Evolutionary conservation across 768 basidiomycete genomes (phyloP), one percentile per base, ranked within the genome.

Genomic region (Infundibulicybe gibba): DNA sequence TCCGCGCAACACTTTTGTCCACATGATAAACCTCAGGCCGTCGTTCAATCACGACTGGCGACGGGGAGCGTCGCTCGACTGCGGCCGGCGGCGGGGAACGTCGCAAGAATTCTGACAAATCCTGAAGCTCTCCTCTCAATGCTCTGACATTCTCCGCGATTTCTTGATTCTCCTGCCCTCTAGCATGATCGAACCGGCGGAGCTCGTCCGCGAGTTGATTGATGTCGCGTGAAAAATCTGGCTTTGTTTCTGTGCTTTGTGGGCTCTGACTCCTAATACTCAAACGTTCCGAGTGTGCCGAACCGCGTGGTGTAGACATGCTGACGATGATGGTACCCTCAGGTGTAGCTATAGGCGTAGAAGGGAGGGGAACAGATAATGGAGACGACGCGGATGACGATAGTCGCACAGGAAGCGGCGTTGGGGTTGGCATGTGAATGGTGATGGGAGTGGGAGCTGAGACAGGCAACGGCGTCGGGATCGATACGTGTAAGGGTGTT

Each of bases 121-220:
- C 79, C 11, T 71, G 72, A 2, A 95, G 67, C 52, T 88, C 83
- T 32, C 83, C 72, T 48, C 85, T 77, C 33, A 97, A 79, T 0
- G 81, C 77, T 43, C 77, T 77, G 3, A 95, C 71, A 57, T 87
- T 83, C 40, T 79, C 80, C 0, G 76, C 72, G 6, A 94, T 59
- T 13, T 83, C 83, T 20, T 77, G 71, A 25, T 73, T 77, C 53
- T 94, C 87, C 2, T 77, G 70, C 0, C 80, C 83, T 44, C 87
- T 69, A 14, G 71, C 67, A 30, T 75, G 68, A 54, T 91, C 81
- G 46, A 72, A 73, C 2, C 63, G 59, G 8, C 68, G 69, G 11
- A 91, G 57, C 44, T 88, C 83, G 43, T 87, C 80, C 2, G 67
- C 71, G 9, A 80, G 60, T 17, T 67, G 59, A 49, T 73, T 73